Conservation (phyloP, 768 basidiomycete genomes). For the Tephrocybe sp. region DNA sequence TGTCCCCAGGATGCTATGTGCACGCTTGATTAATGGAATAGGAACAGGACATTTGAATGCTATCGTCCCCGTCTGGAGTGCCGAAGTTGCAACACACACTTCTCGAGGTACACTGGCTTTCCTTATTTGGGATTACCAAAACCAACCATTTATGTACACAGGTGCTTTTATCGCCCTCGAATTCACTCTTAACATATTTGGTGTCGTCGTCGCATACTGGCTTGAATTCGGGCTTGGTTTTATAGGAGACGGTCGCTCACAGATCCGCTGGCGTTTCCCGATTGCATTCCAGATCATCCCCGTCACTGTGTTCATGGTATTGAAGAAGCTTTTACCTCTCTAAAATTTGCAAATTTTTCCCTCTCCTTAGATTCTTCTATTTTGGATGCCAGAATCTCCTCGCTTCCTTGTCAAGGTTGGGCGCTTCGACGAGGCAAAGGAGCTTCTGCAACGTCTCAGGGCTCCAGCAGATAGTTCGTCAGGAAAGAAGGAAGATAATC, state of each 20-base stretch:
- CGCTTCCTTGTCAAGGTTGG: constrained; percentile 39
- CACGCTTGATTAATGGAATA: constrained; percentile 41
- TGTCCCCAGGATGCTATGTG: constrained; percentile 40
- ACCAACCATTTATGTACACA: neutral
- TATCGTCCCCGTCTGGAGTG: constrained; percentile 43
- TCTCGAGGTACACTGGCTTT: constrained; percentile 25
- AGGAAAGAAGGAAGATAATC: constrained; percentile 17
- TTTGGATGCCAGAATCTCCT: constrained; percentile 37
- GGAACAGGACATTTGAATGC: constrained; percentile 43
- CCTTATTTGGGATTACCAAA: neutral
- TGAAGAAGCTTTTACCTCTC: neutral
- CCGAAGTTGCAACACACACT: constrained; percentile 42
- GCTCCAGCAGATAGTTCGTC: constrained; percentile 15
- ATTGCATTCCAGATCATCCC: constrained; percentile 44
- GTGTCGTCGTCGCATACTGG: constrained; percentile 45
- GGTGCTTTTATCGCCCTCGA: constrained; percentile 43
- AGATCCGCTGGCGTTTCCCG: constrained; percentile 37
- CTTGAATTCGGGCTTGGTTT: constrained; percentile 43
- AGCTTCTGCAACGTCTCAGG: constrained; percentile 31
- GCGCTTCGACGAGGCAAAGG: constrained; percentile 32
- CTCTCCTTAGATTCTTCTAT: constrained; percentile 22
- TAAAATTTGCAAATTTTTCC: neutral
- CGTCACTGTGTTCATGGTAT: constrained; percentile 35
- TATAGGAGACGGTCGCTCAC: constrained; percentile 37
- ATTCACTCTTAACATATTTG: constrained; percentile 39